Base-by-base conservation (phyloP, 2,329 filamentous ascomycete species). In the Monilinia polystroma region DNA sequence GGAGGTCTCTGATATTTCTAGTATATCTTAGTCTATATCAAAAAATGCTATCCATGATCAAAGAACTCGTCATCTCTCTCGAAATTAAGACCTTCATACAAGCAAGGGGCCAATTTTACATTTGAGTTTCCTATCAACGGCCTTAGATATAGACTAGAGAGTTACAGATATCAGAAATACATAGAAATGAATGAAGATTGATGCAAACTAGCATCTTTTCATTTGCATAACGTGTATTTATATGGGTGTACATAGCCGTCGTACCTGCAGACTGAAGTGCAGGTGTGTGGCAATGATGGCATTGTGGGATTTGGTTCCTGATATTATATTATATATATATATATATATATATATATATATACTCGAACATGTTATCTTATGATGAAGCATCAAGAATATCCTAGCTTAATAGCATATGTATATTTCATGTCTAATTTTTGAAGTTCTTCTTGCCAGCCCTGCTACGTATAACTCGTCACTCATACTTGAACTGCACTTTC, bases 221-320 rank as follows among this genome's bases (percentile, higher is more conserved):
- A 4, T 38, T n/a, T 57, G 53, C 53, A 41, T 51, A 29, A 41
- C 35, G 49, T 26, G 29, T 64, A 18, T 35, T 43, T 51, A 56
- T 29, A 11, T 26, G 51, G 26, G 26, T 49, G 52, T 57, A 52
- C 52, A 38, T 64, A 59, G 20, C 63, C 53, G 63, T 58, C 32
- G 53, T 64, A 51, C 53, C 63, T 52, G 63, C 53, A 64, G 23
- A 29, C 49, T 58, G 41, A 20, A 35, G 53, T 47, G 63, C 52
- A 64, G 54, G 43, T 4, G 10, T 45, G n/a, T 26, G 57, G 29
- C 4, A 18, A 18, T 23, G 20, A 49, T 16, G 20, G 20, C 4
- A 49, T 51, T 12, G 20, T 64, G 26, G 23, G 20, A 57, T 57
- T 26, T 4, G 3, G 3, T 23, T 16, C 3, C 7, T 41, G 38